phyloP scores from a whole-genome alignment of 179 eudicot species.

The Carnegiea gigantea region DNA sequence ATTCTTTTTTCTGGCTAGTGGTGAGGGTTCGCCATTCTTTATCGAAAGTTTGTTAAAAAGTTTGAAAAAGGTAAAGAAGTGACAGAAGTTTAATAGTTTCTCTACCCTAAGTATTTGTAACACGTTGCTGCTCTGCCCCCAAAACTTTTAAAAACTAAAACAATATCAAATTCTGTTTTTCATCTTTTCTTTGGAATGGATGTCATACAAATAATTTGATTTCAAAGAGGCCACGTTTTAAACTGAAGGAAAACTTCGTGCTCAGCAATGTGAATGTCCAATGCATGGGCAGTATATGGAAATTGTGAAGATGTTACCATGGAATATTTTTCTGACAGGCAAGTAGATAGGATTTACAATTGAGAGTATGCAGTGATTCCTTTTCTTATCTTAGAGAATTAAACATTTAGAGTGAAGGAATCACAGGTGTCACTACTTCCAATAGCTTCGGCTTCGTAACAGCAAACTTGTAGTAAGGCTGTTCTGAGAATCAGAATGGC shows the following conservation, averaged over 20 bases:
- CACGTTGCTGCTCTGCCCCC: background rate
- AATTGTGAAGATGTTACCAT: background rate
- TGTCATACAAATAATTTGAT: background rate
- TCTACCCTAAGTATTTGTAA: constrained; percentile 2
- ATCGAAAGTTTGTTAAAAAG: background rate
- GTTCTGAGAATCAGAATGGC: background rate
- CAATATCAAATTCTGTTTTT: background rate
- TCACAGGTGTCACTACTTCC: background rate
- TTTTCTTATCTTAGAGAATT: background rate
- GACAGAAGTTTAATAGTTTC: background rate
- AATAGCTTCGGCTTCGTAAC: background rate
- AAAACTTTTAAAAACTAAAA: background rate
- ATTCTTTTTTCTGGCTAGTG: background rate
- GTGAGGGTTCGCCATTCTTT: background rate
- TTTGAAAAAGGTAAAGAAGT: background rate
- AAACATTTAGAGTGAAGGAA: background rate
- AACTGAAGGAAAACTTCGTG: background rate
- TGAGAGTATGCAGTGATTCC: background rate
- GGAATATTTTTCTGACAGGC: background rate
- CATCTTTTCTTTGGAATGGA: background rate
- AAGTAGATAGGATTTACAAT: background rate
- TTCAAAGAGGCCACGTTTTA: background rate
- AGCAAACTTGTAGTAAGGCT: background rate
- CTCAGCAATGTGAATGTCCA: background rate
- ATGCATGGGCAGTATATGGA: background rate